Percentiles rank a stretch among this genome's conserved stretches.
phyloP scores from a whole-genome alignment of 1,284 basidiomycete genomes.

The Inonotus hispidus region DNA sequence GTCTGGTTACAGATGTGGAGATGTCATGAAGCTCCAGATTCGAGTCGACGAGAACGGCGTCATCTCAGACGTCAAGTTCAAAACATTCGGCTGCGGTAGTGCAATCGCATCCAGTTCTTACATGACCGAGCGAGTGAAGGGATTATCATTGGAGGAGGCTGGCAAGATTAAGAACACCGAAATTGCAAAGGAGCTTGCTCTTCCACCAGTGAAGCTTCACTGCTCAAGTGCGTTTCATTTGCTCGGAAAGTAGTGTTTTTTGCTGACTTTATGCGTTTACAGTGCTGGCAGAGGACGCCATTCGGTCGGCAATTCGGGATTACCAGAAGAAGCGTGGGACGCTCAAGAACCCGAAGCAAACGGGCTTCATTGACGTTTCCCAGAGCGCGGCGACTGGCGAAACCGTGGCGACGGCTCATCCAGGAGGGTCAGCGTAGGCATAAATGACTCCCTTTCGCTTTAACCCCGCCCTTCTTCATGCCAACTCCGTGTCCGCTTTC shows the following conservation, averaged over 20 bases:
- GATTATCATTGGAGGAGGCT: slow-evolving; percentile 89
- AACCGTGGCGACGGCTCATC: slow-evolving; percentile 61
- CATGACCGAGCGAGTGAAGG: slow-evolving; percentile 98
- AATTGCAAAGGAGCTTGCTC: slow-evolving; percentile 92
- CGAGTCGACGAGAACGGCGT: slow-evolving; percentile 92
- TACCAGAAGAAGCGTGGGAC: slow-evolving; percentile 76
- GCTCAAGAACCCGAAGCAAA: slow-evolving; percentile 44
- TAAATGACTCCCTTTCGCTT: slow-evolving; percentile 1
- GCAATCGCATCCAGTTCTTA: slow-evolving; percentile 97
- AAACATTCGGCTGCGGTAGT: slow-evolving; percentile 95
- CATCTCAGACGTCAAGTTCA: slow-evolving; percentile 99
- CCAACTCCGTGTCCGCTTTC: background rate
- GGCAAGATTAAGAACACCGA: slow-evolving; percentile 98
- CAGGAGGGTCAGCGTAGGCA: slow-evolving; percentile 31
- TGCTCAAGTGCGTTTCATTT: slow-evolving; percentile 63
- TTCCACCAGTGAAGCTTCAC: slow-evolving; percentile 96
- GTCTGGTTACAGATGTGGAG: slow-evolving; percentile 56
- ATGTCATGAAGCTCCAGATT: slow-evolving; percentile 99
- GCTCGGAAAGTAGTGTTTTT: slow-evolving; percentile 11
- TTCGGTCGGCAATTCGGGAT: slow-evolving; percentile 90
- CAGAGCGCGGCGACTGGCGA: slow-evolving; percentile 64
- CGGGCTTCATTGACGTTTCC: slow-evolving; percentile 72
- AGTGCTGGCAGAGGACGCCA: slow-evolving; percentile 98
- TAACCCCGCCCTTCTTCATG: background rate
- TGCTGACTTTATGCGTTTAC: slow-evolving; percentile 24